These are phyloP conservation scores for Solanum pinnatisectum DNA, from an alignment of 257 asterid species.

Conservation along the genomic window DNA sequence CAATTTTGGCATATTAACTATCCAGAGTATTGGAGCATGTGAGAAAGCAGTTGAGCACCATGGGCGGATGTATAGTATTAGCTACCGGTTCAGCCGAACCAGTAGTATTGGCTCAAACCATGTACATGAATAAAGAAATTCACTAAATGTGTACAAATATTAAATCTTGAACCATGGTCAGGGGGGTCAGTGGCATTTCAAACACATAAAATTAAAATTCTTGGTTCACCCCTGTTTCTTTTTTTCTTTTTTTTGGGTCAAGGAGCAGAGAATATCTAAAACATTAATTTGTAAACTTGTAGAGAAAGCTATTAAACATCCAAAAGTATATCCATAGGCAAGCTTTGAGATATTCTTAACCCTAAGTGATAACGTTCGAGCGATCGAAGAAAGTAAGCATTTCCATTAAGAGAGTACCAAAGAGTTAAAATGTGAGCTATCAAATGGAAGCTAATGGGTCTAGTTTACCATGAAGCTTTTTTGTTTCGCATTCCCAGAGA, in stretches of 20 bases:
- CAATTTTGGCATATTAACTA: neutral
- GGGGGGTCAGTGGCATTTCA: neutral
- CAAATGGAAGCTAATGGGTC: neutral
- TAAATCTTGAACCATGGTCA: neutral
- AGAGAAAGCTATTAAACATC: neutral
- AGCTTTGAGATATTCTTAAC: neutral
- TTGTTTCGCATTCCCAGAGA: neutral
- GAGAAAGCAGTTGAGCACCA: neutral
- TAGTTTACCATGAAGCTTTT: neutral
- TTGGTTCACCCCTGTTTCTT: neutral
- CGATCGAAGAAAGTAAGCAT: neutral
- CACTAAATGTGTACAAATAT: neutral
- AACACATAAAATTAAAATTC: neutral
- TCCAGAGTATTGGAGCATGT: neutral
- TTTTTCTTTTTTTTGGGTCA: neutral
- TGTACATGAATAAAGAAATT: neutral
- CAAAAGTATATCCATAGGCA: neutral
- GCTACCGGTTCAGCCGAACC: neutral
- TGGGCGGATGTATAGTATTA: neutral
- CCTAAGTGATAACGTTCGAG: neutral
- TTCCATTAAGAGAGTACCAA: neutral
- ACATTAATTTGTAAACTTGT: neutral
- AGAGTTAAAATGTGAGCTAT: neutral
- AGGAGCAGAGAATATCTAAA: neutral
- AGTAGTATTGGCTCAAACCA: neutral